phyloP scores from a whole-genome alignment of 495 filamentous ascomycete genomes.

The Darksidea phi region DNA sequence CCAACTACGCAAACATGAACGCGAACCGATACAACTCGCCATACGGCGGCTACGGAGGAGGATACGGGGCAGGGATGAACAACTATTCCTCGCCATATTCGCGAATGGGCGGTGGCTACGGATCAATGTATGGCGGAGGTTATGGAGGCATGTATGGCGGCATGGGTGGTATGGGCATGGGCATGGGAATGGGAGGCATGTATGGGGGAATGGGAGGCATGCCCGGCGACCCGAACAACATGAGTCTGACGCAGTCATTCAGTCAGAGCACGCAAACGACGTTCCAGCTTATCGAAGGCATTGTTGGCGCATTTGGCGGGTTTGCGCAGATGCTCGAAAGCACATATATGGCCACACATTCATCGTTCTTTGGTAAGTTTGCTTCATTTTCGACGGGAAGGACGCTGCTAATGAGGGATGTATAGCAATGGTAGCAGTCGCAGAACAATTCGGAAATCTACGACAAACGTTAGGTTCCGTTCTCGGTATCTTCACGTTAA shows the following conservation, averaged over 20 bases:
- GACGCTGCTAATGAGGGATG: slow-evolving; percentile 14
- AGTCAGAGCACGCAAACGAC: slow-evolving; percentile 92
- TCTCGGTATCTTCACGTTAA: slow-evolving; percentile 89
- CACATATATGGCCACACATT: slow-evolving; percentile 99
- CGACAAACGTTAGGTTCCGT: slow-evolving; percentile 93
- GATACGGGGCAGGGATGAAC: slow-evolving; percentile 48
- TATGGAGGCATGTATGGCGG: slow-evolving; percentile 45
- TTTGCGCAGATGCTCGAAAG: slow-evolving; percentile 99
- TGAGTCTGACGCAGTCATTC: slow-evolving; percentile 87
- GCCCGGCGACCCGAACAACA: slow-evolving; percentile 76
- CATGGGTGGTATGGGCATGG: slow-evolving; percentile 44
- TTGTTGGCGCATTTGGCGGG: slow-evolving; percentile 96
- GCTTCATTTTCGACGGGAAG: not conserved
- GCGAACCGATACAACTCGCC: slow-evolving; percentile 59
- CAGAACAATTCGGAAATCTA: slow-evolving; percentile 92
- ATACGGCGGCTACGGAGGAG: slow-evolving; percentile 37
- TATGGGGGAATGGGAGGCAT: slow-evolving; percentile 43
- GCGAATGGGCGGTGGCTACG: slow-evolving; percentile 53
- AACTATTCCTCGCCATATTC: slow-evolving; percentile 65
- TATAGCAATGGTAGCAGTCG: slow-evolving; percentile 94
- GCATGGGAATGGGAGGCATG: slow-evolving; percentile 46
- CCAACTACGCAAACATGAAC: slow-evolving; percentile 76
- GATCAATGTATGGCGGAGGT: slow-evolving; percentile 36
- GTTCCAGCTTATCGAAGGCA: slow-evolving; percentile 97
- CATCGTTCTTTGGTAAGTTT: slow-evolving; percentile 90